Evolutionary conservation across 2,329 filamentous ascomycete species (phyloP).

Genomic region (Fusarium nurragi): DNA sequence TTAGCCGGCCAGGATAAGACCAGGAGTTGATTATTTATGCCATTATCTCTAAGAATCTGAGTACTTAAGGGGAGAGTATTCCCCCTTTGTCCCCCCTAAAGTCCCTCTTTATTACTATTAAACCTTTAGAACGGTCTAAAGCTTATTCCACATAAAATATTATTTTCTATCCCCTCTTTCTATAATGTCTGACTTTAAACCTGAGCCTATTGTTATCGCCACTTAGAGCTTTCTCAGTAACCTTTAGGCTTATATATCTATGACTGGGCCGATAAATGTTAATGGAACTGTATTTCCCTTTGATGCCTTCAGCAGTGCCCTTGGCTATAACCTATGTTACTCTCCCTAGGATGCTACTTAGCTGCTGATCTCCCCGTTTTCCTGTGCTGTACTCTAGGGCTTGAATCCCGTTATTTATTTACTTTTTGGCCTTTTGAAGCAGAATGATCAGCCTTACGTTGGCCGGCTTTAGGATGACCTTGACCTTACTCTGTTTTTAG

Average conservation of each 20-base stretch:
- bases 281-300: neutral
- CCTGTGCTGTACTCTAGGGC: neutral
- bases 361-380: neutral
- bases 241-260: neutral
- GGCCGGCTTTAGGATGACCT: neutral
- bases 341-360: neutral
- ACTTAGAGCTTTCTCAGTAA: neutral
- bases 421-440: neutral
- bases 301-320: neutral
- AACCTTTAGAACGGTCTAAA: too few relatives aligned
- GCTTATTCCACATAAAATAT: too few relatives aligned
- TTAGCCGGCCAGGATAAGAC: too few relatives aligned
- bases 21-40: too few relatives aligned
- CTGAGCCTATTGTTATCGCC: neutral
- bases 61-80: too few relatives aligned
- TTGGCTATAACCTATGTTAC: neutral
- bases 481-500: neutral
- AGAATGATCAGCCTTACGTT: neutral
- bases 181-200: neutral
- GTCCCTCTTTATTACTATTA: too few relatives aligned
- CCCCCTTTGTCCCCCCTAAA: too few relatives aligned
- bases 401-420: neutral
- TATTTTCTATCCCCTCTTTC: neutral
- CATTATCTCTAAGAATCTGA: too few relatives aligned
- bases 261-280: neutral